Conservation (phyloP, 2,329 filamentous ascomycete genomes). For the Sphaerostilbella broomeana region DNA sequence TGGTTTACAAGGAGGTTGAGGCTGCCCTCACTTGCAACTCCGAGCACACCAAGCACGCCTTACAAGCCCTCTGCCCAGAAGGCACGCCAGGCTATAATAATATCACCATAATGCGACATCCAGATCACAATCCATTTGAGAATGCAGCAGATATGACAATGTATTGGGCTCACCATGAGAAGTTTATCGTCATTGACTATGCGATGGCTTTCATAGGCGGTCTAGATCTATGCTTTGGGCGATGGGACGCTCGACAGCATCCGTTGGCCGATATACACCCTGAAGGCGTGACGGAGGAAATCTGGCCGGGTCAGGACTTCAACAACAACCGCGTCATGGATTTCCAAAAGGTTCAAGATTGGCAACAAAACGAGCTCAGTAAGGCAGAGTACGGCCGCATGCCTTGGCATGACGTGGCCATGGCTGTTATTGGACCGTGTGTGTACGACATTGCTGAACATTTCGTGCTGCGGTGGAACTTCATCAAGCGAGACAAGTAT, state of each 20-base stretch:
- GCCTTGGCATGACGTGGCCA: constrained; percentile 96
- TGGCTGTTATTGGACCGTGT: constrained; percentile 83
- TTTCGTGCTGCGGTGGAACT: constrained; percentile 93
- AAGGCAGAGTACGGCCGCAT: constrained; percentile 90
- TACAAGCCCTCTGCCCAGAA: constrained; percentile 72
- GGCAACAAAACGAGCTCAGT: constrained; percentile 87
- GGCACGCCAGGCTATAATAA: constrained; percentile 79
- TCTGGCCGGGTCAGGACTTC: constrained; percentile 95
- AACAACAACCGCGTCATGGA: constrained; percentile 98
- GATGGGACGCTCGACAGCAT: constrained; percentile 87
- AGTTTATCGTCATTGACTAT: constrained; percentile 94
- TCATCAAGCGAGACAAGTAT: constrained; percentile 95
- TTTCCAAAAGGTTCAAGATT: constrained; percentile 83
- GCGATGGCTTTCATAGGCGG: constrained; percentile 87
- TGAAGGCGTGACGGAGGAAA: constrained; percentile 69
- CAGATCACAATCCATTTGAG: constrained; percentile 90
- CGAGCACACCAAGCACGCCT: constrained; percentile 80
- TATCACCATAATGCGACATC: constrained; percentile 82
- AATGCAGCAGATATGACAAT: constrained; percentile 95
- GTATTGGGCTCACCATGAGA: constrained; percentile 98
- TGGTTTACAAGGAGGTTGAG: constrained; percentile 84
- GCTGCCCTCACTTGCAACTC: constrained; percentile 87
- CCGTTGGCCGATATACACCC: constrained; percentile 82
- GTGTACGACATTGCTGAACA: constrained; percentile 95
- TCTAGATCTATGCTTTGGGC: constrained; percentile 88